Evolutionary conservation across 1,284 basidiomycete species (phyloP).

Genomic region (Boletus sp.): DNA sequence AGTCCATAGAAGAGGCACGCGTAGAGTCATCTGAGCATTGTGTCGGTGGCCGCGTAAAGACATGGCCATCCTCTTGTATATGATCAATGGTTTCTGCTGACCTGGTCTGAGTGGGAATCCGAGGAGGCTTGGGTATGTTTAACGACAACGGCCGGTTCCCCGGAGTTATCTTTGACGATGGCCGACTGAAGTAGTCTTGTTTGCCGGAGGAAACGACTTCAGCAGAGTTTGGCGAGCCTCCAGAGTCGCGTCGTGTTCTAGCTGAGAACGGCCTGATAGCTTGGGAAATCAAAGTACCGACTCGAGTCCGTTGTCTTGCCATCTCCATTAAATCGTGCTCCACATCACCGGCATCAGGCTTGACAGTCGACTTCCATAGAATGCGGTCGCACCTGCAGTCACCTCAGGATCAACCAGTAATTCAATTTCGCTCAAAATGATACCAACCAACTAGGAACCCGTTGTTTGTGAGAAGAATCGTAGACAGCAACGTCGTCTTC

Average conservation of each 20-base stretch:
- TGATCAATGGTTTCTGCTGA: conserved; percentile 23
- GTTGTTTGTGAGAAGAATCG: conserved; percentile 72
- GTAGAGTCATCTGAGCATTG: conserved; percentile 19
- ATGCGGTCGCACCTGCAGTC: conserved; percentile 70
- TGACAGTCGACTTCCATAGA: conserved; percentile 68
- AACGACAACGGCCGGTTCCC: conserved; percentile 26
- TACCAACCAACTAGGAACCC: conserved; percentile 74
- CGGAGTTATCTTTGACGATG: conserved; percentile 4
- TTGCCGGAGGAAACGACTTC: conserved; percentile 17
- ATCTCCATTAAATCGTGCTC: conserved; percentile 37
- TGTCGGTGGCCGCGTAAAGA: conserved; percentile 11
- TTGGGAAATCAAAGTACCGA: conserved; percentile 52
- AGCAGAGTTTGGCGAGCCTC: conserved; percentile 35
- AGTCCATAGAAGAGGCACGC: conserved; percentile 17
- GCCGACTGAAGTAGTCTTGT: conserved; percentile 25
- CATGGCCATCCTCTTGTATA: conserved; percentile 2
- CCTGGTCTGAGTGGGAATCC: conserved; percentile 8
- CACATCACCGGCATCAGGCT: conserved; percentile 39
- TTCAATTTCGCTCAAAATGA: neutral
- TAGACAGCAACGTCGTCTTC: conserved; percentile 61
- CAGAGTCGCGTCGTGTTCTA: conserved; percentile 42
- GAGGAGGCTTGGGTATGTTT: conserved; percentile 21
- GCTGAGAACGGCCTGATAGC: conserved; percentile 49
- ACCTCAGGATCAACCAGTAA: conserved; percentile 4
- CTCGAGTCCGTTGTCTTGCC: conserved; percentile 40